These are phyloP conservation scores for Clavariopsis aquatica DNA, from an alignment of 495 filamentous ascomycete genomes.

Conservation along the genomic window DNA sequence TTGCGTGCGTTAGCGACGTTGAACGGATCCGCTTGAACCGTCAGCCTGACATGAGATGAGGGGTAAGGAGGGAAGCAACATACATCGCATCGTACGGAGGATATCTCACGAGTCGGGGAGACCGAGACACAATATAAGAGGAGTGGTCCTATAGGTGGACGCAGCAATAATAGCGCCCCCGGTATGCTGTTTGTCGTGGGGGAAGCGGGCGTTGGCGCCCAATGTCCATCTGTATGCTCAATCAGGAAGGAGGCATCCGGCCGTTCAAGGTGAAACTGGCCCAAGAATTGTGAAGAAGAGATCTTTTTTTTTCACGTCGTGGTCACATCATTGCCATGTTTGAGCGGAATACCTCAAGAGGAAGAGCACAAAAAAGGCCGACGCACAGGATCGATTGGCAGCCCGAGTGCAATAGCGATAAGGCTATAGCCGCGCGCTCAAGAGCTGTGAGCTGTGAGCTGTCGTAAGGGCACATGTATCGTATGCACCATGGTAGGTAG, in stretches of 20 bases:
- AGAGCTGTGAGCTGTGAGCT: no score
- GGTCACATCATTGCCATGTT: no score
- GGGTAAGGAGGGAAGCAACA: neutral
- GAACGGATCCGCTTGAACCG: neutral
- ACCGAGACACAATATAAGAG: conserved; percentile 11
- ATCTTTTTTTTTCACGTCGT: no score
- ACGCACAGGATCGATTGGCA: no score
- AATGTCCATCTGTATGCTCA: neutral
- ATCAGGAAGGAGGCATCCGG: conserved; percentile 11
- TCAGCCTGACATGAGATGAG: conserved; percentile 1
- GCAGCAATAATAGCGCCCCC: neutral
- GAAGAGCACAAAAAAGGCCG: no score
- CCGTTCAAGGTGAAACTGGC: neutral
- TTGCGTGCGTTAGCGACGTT: conserved; percentile 7
- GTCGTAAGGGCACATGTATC: no score
- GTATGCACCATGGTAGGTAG: no score
- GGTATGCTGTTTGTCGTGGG: neutral
- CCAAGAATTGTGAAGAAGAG: neutral
- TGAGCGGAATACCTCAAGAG: no score
- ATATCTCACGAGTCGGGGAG: neutral
- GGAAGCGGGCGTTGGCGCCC: neutral
- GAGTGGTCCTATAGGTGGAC: conserved; percentile 4
- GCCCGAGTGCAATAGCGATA: no score
- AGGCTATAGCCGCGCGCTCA: no score
- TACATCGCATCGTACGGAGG: neutral